phyloP scores from a whole-genome alignment of 805 yeast genomes.

The Candida andamanensis region DNA sequence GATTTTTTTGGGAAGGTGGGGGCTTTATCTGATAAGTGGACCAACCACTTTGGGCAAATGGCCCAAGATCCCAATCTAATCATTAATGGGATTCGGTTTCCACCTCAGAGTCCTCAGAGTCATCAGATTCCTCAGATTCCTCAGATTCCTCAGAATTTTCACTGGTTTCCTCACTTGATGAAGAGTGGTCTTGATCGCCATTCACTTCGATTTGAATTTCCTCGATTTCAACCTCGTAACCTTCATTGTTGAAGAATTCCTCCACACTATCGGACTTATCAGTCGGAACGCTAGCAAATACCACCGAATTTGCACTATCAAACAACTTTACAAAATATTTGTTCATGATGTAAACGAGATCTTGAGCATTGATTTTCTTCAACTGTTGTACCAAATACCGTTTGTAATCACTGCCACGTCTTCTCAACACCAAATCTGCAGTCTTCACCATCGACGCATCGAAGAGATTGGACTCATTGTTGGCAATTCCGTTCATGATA shows the following conservation, averaged over 20 bases:
- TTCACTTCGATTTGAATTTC: constrained; percentile 32
- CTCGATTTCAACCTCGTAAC: constrained; percentile 59
- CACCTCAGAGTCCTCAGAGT: too few relatives aligned
- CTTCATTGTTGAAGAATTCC: constrained; percentile 44
- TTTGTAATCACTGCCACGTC: constrained; percentile 66
- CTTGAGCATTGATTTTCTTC: constrained; percentile 45
- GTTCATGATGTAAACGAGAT: constrained; percentile 45
- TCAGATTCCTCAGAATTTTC: constrained; percentile 16
- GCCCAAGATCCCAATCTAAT: too few relatives aligned
- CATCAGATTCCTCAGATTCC: constrained; percentile 12
- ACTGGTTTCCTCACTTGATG: constrained; percentile 13
- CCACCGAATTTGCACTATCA: constrained; percentile 46
- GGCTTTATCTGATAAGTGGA: too few relatives aligned
- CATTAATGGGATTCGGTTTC: too few relatives aligned
- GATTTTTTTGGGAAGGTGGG: too few relatives aligned
- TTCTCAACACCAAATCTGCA: constrained; percentile 58
- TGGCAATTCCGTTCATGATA: constrained; percentile 67
- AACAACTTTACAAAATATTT: constrained; percentile 66
- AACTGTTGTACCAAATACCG: constrained; percentile 48
- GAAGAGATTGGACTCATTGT: constrained; percentile 56
- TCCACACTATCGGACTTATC: constrained; percentile 46
- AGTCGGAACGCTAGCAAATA: constrained; percentile 74
- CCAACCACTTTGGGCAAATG: too few relatives aligned
- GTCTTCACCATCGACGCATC: constrained; percentile 65
- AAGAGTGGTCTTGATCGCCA: constrained; percentile 19